These are phyloP conservation scores for Pyrenophora teres DNA, from an alignment of 2,329 filamentous ascomycete genomes.

Conservation along the genomic window DNA sequence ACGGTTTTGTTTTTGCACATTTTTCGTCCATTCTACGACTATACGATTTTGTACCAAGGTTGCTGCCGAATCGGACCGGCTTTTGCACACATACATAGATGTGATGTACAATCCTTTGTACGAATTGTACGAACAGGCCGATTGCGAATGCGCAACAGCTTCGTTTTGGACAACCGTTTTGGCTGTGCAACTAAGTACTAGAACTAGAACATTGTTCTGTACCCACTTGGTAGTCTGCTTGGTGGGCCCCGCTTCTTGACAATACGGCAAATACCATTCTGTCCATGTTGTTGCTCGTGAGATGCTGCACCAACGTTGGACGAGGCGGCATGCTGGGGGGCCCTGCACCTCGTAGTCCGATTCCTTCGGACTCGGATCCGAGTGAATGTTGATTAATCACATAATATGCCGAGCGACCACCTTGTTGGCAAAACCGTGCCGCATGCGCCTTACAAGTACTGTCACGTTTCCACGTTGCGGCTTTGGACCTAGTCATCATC, in stretches of 20 bases:
- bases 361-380: background rate
- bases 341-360: background rate
- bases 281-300: background rate
- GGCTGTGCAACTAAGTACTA: background rate
- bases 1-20: too few species aligned
- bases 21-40: too few species aligned
- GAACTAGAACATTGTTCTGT: background rate
- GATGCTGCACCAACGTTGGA: background rate
- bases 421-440: background rate
- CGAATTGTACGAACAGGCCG: slow-evolving; percentile 4
- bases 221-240: background rate
- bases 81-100: background rate
- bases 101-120: background rate
- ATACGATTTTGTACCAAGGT: background rate
- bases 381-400: too few species aligned
- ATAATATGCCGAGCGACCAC: too few species aligned
- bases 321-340: background rate
- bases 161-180: background rate
- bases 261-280: too few species aligned
- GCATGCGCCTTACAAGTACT: background rate
- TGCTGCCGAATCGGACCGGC: background rate
- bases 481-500: background rate
- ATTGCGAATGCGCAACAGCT: background rate
- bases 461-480: background rate
- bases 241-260: background rate